Conservation (phyloP, 192 early-diverging fungal genomes). For the Funneliformis mosseae region DNA sequence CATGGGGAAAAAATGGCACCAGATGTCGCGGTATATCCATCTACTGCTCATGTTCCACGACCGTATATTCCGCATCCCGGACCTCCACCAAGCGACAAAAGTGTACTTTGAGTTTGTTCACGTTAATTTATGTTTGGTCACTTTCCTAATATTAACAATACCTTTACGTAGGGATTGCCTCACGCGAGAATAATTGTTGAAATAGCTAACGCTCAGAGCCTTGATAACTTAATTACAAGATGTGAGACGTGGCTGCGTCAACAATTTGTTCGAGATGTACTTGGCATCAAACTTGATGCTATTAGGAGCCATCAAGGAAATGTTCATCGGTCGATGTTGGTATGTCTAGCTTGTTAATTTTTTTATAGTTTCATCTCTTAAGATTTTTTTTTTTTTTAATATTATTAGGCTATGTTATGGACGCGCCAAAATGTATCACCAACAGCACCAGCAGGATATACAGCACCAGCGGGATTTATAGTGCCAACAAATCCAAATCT, state of each 20-base stretch:
- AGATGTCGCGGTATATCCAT: background rate
- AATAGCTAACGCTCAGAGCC: background rate
- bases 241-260: conserved; percentile 1
- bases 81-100: background rate
- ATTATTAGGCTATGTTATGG: conserved; percentile 27
- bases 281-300: conserved; percentile 24
- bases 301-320: background rate
- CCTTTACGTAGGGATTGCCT: background rate
- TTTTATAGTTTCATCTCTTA: conserved; percentile 2
- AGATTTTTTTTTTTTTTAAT: background rate
- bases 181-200: conserved; percentile 16
- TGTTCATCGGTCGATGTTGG: conserved; percentile 15
- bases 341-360: conserved; percentile 20
- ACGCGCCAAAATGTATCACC: background rate
- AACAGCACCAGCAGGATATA: too few species aligned
- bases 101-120: background rate
- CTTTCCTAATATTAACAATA: conserved; percentile 23
- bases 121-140: background rate
- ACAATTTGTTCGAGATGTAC: conserved; percentile 13
- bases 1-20: conserved; percentile 23
- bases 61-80: conserved; percentile 5
- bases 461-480: conserved; percentile 8
- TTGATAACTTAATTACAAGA: background rate
- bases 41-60: background rate
- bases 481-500: conserved; percentile 9